A percentile compares a stretch with the other conserved stretches of the same genome.
These are phyloP conservation scores for Leccinum subtestaceum DNA, from an alignment of 768 basidiomycete species.

Conservation along the genomic window DNA sequence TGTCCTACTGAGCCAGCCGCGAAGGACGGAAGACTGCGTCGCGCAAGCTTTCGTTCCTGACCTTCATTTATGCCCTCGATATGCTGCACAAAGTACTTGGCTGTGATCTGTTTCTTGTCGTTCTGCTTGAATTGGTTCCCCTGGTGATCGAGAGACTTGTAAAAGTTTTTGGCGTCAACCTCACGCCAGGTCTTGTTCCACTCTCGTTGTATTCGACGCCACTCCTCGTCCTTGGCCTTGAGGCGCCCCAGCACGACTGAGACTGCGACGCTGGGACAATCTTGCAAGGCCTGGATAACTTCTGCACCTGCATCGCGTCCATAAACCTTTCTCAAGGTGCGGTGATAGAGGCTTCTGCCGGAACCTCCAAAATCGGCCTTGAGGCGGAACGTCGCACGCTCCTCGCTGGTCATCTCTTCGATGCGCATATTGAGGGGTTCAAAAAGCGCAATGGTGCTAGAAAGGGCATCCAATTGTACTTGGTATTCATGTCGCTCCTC, in stretches of 20 bases:
- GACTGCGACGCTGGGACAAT: constrained; percentile 85
- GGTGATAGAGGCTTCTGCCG: constrained; percentile 84
- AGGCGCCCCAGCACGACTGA: constrained; percentile 88
- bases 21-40: constrained; percentile 35
- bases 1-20: constrained; percentile 49
- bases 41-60: constrained; percentile 43
- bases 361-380: constrained; percentile 87
- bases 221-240: constrained; percentile 95
- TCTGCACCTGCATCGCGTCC: constrained; percentile 74
- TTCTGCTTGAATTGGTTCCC: constrained; percentile 92
- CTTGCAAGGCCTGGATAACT: constrained; percentile 84
- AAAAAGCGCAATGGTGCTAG: constrained; percentile 85
- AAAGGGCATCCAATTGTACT: constrained; percentile 88
- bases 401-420: constrained; percentile 85
- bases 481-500: constrained; percentile 99
- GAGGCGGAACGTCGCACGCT: constrained; percentile 76
- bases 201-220: constrained; percentile 90
- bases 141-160: constrained; percentile 96
- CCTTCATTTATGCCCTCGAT: constrained; percentile 67
- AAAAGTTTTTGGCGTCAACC: constrained; percentile 95
- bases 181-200: constrained; percentile 98
- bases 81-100: constrained; percentile 78
- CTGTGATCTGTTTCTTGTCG: constrained; percentile 90
- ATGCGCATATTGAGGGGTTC: constrained; percentile 86
- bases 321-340: constrained; percentile 92